Evolutionary conservation across 768 basidiomycete genomes (phyloP).

Genomic region (Pulveroboletus ravenelii): DNA sequence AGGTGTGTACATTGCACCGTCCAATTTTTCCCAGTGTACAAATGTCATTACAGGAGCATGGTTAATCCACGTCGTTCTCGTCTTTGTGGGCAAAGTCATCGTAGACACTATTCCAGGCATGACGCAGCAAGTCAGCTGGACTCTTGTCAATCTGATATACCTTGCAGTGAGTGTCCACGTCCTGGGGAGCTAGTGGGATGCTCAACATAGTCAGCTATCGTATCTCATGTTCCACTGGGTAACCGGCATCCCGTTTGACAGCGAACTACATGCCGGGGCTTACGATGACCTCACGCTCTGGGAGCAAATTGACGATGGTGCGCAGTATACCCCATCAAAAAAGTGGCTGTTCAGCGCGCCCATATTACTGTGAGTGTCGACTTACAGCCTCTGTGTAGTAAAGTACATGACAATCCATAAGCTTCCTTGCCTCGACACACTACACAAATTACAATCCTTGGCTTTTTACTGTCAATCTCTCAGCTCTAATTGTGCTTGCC

Average conservation of each 20-base stretch:
- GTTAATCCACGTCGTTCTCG: slow-evolving; percentile 94
- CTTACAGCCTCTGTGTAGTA: neutral
- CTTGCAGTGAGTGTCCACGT: slow-evolving; percentile 58
- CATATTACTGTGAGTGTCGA: slow-evolving; percentile 68
- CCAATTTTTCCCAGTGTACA: slow-evolving; percentile 1
- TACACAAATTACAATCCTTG: slow-evolving; percentile 97
- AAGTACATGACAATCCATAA: slow-evolving; percentile 27
- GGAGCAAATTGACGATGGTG: slow-evolving; percentile 99
- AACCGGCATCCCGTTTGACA: slow-evolving; percentile 93
- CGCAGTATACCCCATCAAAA: slow-evolving; percentile 97
- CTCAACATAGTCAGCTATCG: slow-evolving; percentile 55
- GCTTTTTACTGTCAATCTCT: slow-evolving; percentile 86
- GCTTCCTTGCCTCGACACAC: slow-evolving; percentile 95
- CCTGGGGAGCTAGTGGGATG: neutral
- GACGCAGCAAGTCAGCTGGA: slow-evolving; percentile 94
- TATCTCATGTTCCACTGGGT: slow-evolving; percentile 99
- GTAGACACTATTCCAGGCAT: slow-evolving; percentile 94
- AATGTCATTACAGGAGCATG: slow-evolving; percentile 72
- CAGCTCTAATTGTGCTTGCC: slow-evolving; percentile 68
- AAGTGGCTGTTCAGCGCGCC: slow-evolving; percentile 94
- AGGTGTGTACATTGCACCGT: slow-evolving; percentile 41
- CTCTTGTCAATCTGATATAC: slow-evolving; percentile 85
- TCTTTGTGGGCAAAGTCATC: slow-evolving; percentile 84
- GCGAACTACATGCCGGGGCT: slow-evolving; percentile 81
- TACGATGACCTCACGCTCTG: slow-evolving; percentile 97